Percentiles rank a stretch among this genome's conserved stretches.
These are phyloP conservation scores for Albizia julibrissin DNA, from an alignment of 306 rosid species.

Conservation along the genomic window DNA sequence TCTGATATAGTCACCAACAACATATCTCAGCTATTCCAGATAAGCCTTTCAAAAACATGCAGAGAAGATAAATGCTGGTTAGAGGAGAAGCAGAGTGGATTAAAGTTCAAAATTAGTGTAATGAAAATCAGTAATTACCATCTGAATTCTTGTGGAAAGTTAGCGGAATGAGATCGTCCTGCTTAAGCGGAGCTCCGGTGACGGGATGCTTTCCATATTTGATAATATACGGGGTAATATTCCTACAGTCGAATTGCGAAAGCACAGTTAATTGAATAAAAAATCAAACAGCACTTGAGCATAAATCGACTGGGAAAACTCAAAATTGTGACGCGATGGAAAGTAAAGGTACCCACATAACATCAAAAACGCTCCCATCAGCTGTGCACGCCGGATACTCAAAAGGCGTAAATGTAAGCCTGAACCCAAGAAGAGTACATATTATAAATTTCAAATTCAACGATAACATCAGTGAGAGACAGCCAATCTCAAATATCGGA, in stretches of 20 bases:
- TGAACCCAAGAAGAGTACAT: constrained; percentile 23
- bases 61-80: not conserved
- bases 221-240: constrained; percentile 72
- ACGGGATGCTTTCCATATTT: constrained; percentile 93
- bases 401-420: constrained; percentile 91
- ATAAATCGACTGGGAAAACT: not conserved
- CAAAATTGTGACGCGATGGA: not conserved
- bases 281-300: not conserved
- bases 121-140: constrained; percentile 46
- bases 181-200: constrained; percentile 73
- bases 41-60: constrained; percentile 7
- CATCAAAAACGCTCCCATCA: constrained; percentile 81
- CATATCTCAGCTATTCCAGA: not conserved
- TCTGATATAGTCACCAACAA: constrained; percentile 7
- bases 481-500: not conserved
- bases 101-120: not conserved
- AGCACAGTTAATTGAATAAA: not conserved
- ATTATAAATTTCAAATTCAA: not conserved
- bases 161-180: constrained; percentile 74
- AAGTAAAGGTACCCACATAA: constrained; percentile 48
- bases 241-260: constrained; percentile 54
- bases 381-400: constrained; percentile 83
- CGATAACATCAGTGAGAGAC: not conserved
- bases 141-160: constrained; percentile 91
- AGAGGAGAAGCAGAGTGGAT: not conserved